phyloP scores from a whole-genome alignment of 192 early-diverging fungal species.

The Coemansia reversa region DNA sequence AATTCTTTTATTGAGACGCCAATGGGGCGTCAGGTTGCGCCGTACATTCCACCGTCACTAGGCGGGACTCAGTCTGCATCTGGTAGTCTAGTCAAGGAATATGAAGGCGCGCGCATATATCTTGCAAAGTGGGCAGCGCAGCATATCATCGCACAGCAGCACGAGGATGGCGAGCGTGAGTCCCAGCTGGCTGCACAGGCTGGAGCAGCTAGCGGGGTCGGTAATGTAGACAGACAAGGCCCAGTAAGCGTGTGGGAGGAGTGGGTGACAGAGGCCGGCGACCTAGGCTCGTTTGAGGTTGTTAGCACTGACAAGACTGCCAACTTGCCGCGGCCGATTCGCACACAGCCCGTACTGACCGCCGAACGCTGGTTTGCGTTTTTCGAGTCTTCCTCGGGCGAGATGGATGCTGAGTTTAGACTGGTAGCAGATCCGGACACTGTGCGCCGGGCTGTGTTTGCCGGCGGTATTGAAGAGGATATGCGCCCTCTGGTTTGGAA shows the following conservation, averaged over 20 bases:
- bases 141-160: constrained; percentile 53
- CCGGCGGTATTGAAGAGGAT: constrained; percentile 77
- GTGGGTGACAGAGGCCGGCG: constrained; percentile 46
- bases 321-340: constrained; percentile 42
- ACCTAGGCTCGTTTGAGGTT: constrained; percentile 49
- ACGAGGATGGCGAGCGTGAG: constrained; percentile 52
- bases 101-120: constrained; percentile 74
- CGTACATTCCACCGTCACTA: constrained; percentile 53
- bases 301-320: constrained; percentile 36
- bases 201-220: not conserved
- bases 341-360: constrained; percentile 54
- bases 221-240: not conserved
- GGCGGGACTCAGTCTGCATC: constrained; percentile 61
- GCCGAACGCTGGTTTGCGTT: constrained; percentile 70
- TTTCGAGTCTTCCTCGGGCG: constrained; percentile 56
- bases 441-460: constrained; percentile 63
- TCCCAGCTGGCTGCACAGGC: constrained; percentile 21
- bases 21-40: constrained; percentile 51
- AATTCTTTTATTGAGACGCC: constrained; percentile 55
- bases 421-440: constrained; percentile 54
- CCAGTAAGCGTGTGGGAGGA: constrained; percentile 55
- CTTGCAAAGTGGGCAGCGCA: constrained; percentile 77
- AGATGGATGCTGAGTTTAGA: constrained; percentile 29
- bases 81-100: constrained; percentile 68
- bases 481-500: constrained; percentile 86